Base-by-base conservation (phyloP, 805 yeast species). In the Dipodascus geniculatus region DNA sequence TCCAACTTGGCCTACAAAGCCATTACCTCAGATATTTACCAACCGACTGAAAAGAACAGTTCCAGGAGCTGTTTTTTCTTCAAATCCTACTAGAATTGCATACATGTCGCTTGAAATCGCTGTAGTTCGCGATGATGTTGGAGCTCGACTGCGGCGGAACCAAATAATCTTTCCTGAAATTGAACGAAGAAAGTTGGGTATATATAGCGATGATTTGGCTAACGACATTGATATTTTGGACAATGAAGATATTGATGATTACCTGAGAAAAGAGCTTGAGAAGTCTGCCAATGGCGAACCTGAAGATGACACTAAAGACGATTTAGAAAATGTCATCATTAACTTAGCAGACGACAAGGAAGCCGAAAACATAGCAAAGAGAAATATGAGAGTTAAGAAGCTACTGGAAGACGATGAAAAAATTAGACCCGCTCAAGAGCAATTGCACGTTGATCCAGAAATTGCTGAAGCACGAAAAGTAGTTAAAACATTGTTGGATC, bases 41-140 rank as follows among this genome's bases (percentile, higher is more conserved):
- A 80, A 75, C 54, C 74, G 93, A 56, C 68, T 91, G 38, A 78
- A 76, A 33, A 74, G 88, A 56, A 77, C 76, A 11, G 57, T 57
- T 4, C 75, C 76, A 50, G 74, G 78, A 57, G 68, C 81, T 48
- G 69, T 73, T 28, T 81, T 82, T 77, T 78, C 80, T 0, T 78
- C 90, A 23, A 91, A 93, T 63, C 99, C 99, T 1, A 71, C 82
- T 28, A 73, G 95, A 52, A 67, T 93, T 56, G 81, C 77, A 48
- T 93, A 90, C 63, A 69, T 90, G 23, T 79, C 95, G 0, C 96
- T 88, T 65, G 98, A 93, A 61, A 77, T 93, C 19, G 81, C 83
- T 0, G 61, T 91, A 1, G 73, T 79, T 31, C 75, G 95, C 54
- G 96, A 87, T 65, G 87, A 89, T 56, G 61, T 84, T 28, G 82